Evolutionary conservation across 306 rosid genomes (phyloP).

Genomic region (Sechiopsis laciniata): DNA sequence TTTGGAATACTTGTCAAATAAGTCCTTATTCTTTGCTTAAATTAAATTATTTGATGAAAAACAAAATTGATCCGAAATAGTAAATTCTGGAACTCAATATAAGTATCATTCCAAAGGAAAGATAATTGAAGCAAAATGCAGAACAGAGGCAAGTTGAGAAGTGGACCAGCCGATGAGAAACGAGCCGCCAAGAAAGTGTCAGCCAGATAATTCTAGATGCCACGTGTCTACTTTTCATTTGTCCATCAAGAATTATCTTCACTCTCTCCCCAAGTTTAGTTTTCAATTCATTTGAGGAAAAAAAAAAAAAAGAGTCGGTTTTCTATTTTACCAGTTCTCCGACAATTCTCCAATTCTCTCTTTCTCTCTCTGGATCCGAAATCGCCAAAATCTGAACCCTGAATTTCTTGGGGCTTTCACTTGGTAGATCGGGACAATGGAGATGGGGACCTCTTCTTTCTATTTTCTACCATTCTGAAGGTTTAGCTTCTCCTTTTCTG

Average conservation of each 20-base stretch:
- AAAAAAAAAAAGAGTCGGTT: background rate
- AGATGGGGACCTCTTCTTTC: slow-evolving; percentile 22
- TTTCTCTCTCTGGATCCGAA: slow-evolving; percentile 26
- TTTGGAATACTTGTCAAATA: no score
- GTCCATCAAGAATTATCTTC: slow-evolving; percentile 6
- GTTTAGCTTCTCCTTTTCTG: background rate
- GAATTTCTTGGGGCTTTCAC: slow-evolving; percentile 13
- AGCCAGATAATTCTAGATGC: slow-evolving; percentile 17
- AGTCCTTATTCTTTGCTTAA: no score
- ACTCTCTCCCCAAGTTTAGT: background rate
- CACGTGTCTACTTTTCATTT: slow-evolving; percentile 1
- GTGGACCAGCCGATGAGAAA: slow-evolving; percentile 2
- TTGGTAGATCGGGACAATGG: slow-evolving; percentile 9
- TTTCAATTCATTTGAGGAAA: no score
- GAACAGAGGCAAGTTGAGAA: background rate
- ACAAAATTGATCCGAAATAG: no score
- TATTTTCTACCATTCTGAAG: slow-evolving; percentile 21
- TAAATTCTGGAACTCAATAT: no score
- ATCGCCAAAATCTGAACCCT: slow-evolving; percentile 20
- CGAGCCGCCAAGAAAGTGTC: slow-evolving; percentile 14
- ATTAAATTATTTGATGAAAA: no score
- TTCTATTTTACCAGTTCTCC: background rate
- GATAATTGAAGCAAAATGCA: background rate
- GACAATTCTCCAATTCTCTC: background rate
- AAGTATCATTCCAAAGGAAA: no score